A percentile compares a stretch with the other conserved stretches of the same genome.
phyloP scores from a whole-genome alignment of 495 filamentous ascomycete genomes.

The Poronia punctata region DNA sequence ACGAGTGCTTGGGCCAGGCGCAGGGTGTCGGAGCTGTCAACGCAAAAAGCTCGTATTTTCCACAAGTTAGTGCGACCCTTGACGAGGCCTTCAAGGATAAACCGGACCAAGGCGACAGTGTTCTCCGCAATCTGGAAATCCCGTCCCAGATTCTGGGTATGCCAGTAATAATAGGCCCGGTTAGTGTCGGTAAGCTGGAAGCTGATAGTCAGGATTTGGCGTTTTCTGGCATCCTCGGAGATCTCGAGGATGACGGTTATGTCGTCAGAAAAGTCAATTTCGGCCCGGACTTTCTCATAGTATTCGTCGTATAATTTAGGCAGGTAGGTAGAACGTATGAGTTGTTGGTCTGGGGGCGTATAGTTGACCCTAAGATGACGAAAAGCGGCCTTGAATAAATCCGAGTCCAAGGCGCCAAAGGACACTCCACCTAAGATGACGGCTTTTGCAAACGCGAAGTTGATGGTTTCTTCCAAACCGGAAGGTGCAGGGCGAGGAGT shows the following conservation, averaged over 20 bases:
- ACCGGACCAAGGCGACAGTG: not conserved
- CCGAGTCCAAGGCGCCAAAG: not conserved
- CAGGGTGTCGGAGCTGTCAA: not conserved
- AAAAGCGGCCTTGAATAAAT: slow-evolving; percentile 3
- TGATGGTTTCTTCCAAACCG: not conserved
- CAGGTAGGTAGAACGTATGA: not conserved
- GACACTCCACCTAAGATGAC: not conserved
- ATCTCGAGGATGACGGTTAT: not conserved
- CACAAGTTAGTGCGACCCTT: not conserved
- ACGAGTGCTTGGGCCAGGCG: not conserved
- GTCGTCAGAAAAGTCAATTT: not conserved
- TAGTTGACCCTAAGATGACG: not conserved
- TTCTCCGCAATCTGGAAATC: not conserved
- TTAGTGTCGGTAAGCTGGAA: not conserved
- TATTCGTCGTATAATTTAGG: not conserved
- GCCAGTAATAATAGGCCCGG: not conserved
- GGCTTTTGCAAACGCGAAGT: not conserved
- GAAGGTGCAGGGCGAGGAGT: no score
- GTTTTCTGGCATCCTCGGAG: not conserved
- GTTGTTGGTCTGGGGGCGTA: not conserved
- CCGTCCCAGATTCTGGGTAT: not conserved
- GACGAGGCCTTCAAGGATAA: not conserved
- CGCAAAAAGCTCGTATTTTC: not conserved
- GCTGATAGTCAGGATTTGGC: not conserved
- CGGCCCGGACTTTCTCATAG: not conserved